Base-by-base conservation (phyloP, 2,329 filamentous ascomycete genomes). In the Venturia aucupariae region DNA sequence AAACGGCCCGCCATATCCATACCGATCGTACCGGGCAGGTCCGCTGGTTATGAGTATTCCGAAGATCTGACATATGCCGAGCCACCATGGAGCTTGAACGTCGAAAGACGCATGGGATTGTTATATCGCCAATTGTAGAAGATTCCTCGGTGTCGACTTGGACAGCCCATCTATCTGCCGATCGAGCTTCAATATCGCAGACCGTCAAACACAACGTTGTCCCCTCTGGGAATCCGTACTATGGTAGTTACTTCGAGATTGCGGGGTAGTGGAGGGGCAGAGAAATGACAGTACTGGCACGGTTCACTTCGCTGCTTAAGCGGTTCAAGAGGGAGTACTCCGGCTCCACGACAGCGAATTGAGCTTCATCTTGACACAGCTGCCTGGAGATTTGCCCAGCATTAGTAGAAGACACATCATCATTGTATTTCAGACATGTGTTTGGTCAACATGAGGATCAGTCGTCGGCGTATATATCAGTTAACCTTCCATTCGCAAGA, bases 161-260 rank as follows among this genome's bases (percentile, higher is more conserved):
- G 41, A 24, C 19, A 22, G n/a, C n/a, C 44, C 24, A 11, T 46
- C n/a, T 2, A 22, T 44, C 22, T 13, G n/a, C 13, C 6, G 22
- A 22, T 54, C 10, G 10, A 32, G 24, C 2, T 27, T 54, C 48
- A 54, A 54, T n/a, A n/a, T 30, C 48, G 22, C 8, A 54, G 22
- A 54, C 4, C 27, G 32, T 54, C 48, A 32, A 32, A 32, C 24
- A 5, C 48, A 54, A 15, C 27, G 46, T 15, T 54, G 24, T 22
- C 22, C 32, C 15, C 48, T 15, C 15, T 15, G 48, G 48, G 4
- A 32, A 17, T 30, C 48, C 24, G 5, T 54, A 54, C 48, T n/a
- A 13, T 30, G 22, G 24, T 27, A 13, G n/a, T 66, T 64, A 66
- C 32, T 75, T 73, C 4, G 3, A 68, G 39, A 15, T 54, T 54